Evolutionary conservation across 2,329 filamentous ascomycete genomes (phyloP).

Genomic region (Trichoderma breve): DNA sequence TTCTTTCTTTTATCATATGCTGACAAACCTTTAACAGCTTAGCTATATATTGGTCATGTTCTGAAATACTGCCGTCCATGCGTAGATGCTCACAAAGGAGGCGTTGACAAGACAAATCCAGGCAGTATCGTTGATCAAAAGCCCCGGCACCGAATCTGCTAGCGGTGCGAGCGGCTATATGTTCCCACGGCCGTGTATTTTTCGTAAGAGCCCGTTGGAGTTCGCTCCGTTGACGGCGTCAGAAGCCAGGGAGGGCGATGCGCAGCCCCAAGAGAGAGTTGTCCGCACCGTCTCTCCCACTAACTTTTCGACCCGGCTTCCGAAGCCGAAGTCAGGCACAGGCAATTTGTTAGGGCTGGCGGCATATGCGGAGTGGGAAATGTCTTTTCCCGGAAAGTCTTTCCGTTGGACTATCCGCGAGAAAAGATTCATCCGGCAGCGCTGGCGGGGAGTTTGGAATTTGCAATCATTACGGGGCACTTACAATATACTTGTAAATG

Average conservation of each 20-base stretch:
- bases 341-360: neutral
- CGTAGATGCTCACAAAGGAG: neutral
- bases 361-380: conserved; percentile 4
- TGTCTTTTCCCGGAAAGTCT: conserved; percentile 5
- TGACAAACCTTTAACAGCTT: neutral
- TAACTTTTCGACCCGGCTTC: conserved; percentile 3
- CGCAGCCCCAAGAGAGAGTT: neutral
- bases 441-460: neutral
- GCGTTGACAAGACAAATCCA: neutral
- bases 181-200: neutral
- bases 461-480: neutral
- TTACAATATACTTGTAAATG: neutral
- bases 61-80: neutral
- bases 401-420: neutral
- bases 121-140: neutral
- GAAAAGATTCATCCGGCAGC: conserved; percentile 13
- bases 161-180: neutral
- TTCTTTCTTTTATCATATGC: neutral
- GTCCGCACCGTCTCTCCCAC: neutral
- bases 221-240: neutral
- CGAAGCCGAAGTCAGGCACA: conserved; percentile 3
- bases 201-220: neutral
- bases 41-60: neutral
- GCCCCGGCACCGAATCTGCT: neutral
- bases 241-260: neutral